Conservation (phyloP, 306 rosid species). For the Rubus parviflorus region DNA sequence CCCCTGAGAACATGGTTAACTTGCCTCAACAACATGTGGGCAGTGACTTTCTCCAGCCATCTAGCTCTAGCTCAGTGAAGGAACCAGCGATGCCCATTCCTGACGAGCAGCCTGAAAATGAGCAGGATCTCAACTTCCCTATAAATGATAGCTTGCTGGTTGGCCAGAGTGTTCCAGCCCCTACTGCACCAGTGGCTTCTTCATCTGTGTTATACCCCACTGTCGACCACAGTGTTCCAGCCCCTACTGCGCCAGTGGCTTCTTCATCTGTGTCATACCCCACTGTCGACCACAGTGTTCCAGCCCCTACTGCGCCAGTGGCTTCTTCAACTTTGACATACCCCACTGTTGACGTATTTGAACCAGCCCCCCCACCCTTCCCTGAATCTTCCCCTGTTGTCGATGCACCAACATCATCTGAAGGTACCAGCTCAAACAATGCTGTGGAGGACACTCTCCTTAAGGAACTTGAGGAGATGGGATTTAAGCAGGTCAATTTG, state of each 20-base stretch:
- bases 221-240: slow-evolving; percentile 23
- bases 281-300: slow-evolving; percentile 17
- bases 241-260: slow-evolving; percentile 27
- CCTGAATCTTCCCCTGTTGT: slow-evolving; percentile 19
- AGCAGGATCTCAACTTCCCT: slow-evolving; percentile 35
- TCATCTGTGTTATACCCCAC: slow-evolving; percentile 46
- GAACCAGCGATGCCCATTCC: slow-evolving; percentile 36
- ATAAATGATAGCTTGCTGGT: slow-evolving; percentile 47
- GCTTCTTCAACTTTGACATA: slow-evolving; percentile 36
- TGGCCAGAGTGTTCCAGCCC: slow-evolving; percentile 31
- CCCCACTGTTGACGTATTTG: slow-evolving; percentile 46
- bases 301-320: slow-evolving; percentile 28
- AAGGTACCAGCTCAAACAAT: slow-evolving; percentile 25
- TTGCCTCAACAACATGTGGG: slow-evolving; percentile 33
- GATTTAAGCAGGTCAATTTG: slow-evolving; percentile 66
- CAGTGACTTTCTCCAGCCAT: slow-evolving; percentile 31
- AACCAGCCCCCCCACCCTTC: slow-evolving; percentile 25
- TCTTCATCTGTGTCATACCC: slow-evolving; percentile 48
- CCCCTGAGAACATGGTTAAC: slow-evolving; percentile 30
- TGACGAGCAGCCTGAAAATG: slow-evolving; percentile 32
- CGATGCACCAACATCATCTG: slow-evolving; percentile 32
- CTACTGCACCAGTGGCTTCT: slow-evolving; percentile 29
- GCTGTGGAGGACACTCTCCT: slow-evolving; percentile 63
- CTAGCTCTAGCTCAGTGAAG: slow-evolving; percentile 19
- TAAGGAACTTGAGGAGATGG: slow-evolving; percentile 80